Evolutionary conservation across 2,329 filamentous ascomycete genomes (phyloP), one percentile per base, ranked within the genome.

Genomic region (Fusarium redolens): DNA sequence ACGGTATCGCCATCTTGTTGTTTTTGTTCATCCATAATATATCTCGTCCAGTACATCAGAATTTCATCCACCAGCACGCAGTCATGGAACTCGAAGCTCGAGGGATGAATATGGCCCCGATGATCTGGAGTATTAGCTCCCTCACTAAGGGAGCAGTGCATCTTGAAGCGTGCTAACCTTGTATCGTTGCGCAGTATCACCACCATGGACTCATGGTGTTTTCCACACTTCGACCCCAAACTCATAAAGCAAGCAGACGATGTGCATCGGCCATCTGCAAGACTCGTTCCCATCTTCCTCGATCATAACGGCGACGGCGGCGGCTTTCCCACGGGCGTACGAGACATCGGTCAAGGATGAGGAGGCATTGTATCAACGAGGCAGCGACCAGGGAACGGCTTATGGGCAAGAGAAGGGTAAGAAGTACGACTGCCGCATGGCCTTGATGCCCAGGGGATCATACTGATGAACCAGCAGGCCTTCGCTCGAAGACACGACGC

Each of bases 201-300:
- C 11, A 20, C 9, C 7, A 22, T 31, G n/a, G 2, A 48, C 22
- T 13, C 40, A 8, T 64, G 54, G 54, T 71, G 57, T 73, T 73
- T 71, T 30, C n/a, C 38, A 45, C 37, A 35, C 17, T 14, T 28
- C 20, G n/a, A 55, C 25, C 15, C 17, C 11, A 14, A 60, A 14
- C 22, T 22, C 9, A 20, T 31, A 12, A 33, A 20, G 14, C n/a
- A 13, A 22, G 15, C 3, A 25, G 22, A 28, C 2, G 47, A 59
- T 30, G 31, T 31, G 14, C 20, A 48, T 47, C 56, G n/a, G 12
- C 20, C 22, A 40, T 30, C 22, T 41, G 5, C 18, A 7, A 20
- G 7, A 33, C 14, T 20, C 58, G 20, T 54, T 8, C 28, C 11
- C 33, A 56, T 7, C 45, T 38, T 4, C 30, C 14, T 33, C 9